These are phyloP conservation scores for Cryphonectria carpinicola DNA, from an alignment of 2,329 filamentous ascomycete genomes.

Conservation along the genomic window DNA sequence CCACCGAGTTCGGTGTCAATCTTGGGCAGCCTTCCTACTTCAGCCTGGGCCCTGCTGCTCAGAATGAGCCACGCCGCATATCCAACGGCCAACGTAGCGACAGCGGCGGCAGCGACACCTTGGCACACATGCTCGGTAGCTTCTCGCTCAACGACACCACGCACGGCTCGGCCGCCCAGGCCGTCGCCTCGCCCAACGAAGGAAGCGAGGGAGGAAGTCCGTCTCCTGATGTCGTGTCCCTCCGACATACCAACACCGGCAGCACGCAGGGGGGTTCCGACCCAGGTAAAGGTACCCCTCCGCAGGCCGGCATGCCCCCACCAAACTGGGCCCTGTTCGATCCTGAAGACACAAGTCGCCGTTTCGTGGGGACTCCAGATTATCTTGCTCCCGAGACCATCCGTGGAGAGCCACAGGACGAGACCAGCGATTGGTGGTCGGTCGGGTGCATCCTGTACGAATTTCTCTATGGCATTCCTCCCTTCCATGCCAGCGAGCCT, in stretches of 20 bases:
- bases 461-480: constrained; percentile 89
- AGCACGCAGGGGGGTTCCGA: constrained; percentile 48
- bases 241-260: constrained; percentile 58
- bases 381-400: constrained; percentile 98
- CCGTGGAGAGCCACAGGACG: constrained; percentile 91
- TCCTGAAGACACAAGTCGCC: constrained; percentile 87
- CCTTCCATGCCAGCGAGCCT: constrained; percentile 87
- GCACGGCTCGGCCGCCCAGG: constrained; percentile 45
- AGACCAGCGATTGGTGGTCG: constrained; percentile 99
- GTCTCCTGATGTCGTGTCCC: constrained; percentile 75
- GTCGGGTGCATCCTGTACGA: constrained; percentile 98
- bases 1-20: constrained; percentile 66
- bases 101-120: constrained; percentile 84
- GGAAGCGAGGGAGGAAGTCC: constrained; percentile 70
- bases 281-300: constrained; percentile 62
- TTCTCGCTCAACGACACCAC: constrained; percentile 73
- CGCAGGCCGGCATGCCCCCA: constrained; percentile 74
- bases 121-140: constrained; percentile 80
- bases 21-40: constrained; percentile 93
- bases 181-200: constrained; percentile 67
- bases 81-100: constrained; percentile 88
- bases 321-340: constrained; percentile 94
- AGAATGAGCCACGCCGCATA: constrained; percentile 66
- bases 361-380: constrained; percentile 95
- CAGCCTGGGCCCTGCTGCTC: constrained; percentile 61